These are phyloP conservation scores for Capsicum pubescens DNA, from an alignment of 257 asterid genomes.

Conservation along the genomic window DNA sequence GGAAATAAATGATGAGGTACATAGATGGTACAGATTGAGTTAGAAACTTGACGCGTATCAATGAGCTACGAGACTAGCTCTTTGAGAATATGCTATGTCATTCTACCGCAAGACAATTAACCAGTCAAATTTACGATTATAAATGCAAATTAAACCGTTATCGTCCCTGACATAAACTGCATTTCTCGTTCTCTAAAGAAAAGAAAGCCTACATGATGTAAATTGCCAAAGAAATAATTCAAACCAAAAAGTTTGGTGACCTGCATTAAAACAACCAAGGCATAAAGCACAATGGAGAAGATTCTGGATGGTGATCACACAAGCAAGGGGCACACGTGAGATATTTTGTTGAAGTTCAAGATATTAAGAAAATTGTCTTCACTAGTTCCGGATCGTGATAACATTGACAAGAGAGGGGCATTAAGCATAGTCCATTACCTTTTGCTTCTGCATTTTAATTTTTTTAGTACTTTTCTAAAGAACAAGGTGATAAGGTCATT, in stretches of 20 bases:
- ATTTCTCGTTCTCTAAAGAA: background rate
- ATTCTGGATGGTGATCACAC: background rate
- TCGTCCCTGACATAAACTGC: background rate
- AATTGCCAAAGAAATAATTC: background rate
- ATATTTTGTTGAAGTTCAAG: background rate
- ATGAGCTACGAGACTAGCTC: background rate
- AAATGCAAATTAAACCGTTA: constrained; percentile 7
- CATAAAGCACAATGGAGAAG: constrained; percentile 3
- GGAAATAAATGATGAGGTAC: constrained; percentile 15
- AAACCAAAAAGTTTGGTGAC: constrained; percentile 10
- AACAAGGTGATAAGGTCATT: constrained; percentile 3
- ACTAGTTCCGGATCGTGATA: background rate
- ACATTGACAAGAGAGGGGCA: background rate
- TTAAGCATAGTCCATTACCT: background rate
- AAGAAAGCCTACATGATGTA: constrained; percentile 15
- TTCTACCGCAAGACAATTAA: background rate
- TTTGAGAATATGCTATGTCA: constrained; percentile 17
- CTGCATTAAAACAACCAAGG: background rate
- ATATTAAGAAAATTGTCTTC: constrained; percentile 18
- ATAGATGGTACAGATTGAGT: constrained; percentile 16
- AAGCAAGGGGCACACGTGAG: background rate
- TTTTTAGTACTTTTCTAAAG: background rate
- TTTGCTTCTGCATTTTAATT: background rate
- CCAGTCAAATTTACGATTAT: background rate
- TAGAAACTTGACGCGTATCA: background rate